phyloP scores from a whole-genome alignment of 306 rosid species.

The Arachis stenosperma region DNA sequence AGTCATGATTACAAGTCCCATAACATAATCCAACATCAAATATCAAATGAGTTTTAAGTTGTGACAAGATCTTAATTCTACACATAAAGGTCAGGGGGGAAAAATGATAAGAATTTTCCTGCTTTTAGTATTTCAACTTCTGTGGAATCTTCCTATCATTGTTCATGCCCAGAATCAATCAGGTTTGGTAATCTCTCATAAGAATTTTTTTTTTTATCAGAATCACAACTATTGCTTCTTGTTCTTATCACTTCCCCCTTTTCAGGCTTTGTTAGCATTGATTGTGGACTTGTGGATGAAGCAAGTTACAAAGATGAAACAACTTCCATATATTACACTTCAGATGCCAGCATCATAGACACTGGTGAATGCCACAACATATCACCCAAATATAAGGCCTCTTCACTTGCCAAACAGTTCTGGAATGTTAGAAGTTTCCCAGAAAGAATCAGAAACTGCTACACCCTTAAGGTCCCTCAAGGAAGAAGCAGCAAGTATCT shows the following conservation, averaged over 20 bases:
- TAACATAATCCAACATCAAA: neutral
- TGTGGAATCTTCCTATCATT: conserved; percentile 18
- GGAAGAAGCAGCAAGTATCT: conserved; percentile 41
- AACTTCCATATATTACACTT: conserved; percentile 41
- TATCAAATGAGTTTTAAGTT: neutral
- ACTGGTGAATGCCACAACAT: conserved; percentile 38
- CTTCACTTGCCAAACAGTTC: conserved; percentile 38
- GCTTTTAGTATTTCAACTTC: conserved; percentile 28
- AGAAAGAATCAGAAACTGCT: conserved; percentile 45
- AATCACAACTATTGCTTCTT: neutral
- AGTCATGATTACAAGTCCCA: neutral
- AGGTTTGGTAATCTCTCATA: conserved; percentile 37
- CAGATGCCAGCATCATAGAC: conserved; percentile 37
- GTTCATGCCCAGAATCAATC: conserved; percentile 40
- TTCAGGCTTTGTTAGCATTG: conserved; percentile 49
- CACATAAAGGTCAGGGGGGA: neutral
- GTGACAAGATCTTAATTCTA: conserved; percentile 16
- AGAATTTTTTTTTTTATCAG: neutral
- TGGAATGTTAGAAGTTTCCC: conserved; percentile 55
- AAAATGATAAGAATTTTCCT: conserved; percentile 31
- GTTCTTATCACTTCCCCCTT: conserved; percentile 13
- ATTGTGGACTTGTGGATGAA: conserved; percentile 45
- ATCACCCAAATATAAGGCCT: conserved; percentile 30
- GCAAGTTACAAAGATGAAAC: conserved; percentile 48
- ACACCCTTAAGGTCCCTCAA: conserved; percentile 39